Evolutionary conservation across 2,329 filamentous ascomycete genomes (phyloP).

Genomic region (Monosporascus sp.): DNA sequence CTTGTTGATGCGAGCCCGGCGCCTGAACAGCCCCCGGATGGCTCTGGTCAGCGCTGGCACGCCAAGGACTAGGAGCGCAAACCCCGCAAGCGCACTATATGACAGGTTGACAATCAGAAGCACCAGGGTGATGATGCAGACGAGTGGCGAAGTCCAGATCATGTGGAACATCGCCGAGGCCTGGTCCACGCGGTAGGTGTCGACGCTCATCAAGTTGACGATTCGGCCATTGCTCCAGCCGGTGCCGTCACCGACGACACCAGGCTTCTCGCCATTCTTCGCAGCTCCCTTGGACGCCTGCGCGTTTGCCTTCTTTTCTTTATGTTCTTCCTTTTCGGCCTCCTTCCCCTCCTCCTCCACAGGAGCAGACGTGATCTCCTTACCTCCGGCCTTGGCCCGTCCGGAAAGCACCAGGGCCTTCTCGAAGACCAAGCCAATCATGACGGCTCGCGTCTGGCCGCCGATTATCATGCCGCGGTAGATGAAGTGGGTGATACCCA

Average conservation of each 20-base stretch:
- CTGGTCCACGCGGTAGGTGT: constrained; percentile 88
- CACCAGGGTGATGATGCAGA: constrained; percentile 71
- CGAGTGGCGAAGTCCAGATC: constrained; percentile 79
- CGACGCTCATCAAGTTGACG: constrained; percentile 89
- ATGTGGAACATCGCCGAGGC: constrained; percentile 87
- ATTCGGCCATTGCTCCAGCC: constrained; percentile 94
- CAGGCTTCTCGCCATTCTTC: constrained; percentile 35
- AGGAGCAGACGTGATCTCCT: constrained; percentile 30
- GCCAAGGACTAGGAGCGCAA: constrained; percentile 72
- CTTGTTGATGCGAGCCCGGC: constrained; percentile 80
- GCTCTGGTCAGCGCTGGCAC: constrained; percentile 73
- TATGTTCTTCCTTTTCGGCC: constrained; percentile 38
- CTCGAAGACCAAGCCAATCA: constrained; percentile 85
- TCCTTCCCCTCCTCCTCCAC: constrained; percentile 41
- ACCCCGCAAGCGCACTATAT: constrained; percentile 86
- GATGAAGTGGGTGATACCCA: constrained; percentile 85
- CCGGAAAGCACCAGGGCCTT: constrained; percentile 88
- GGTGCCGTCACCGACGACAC: constrained; percentile 61
- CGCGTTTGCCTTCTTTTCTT: constrained; percentile 37
- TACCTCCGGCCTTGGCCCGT: constrained; percentile 77
- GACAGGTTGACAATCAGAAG: constrained; percentile 81
- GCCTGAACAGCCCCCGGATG: constrained; percentile 69
- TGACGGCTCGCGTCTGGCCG: constrained; percentile 71
- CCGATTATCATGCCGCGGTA: constrained; percentile 90
- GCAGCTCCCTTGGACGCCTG: constrained; percentile 26